Evolutionary conservation across 305 asterid genomes (phyloP).

Genomic region (Caryopteris hybrid): DNA sequence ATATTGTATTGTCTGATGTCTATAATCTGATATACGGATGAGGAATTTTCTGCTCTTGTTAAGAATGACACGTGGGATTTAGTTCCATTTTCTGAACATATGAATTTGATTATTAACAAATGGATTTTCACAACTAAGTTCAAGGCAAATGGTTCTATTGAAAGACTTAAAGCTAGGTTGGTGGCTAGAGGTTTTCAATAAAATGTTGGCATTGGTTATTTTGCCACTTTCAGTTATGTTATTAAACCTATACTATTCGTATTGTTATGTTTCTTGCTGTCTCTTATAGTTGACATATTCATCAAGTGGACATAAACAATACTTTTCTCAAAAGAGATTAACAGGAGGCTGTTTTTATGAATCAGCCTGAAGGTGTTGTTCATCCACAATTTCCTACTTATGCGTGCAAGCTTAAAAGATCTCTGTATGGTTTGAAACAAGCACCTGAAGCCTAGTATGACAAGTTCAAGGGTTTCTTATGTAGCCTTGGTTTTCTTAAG

Average conservation of each 20-base stretch:
- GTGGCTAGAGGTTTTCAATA: background rate
- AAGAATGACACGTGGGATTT: too few relatives aligned
- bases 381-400: too few relatives aligned
- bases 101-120: too few relatives aligned
- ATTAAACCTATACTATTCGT: background rate
- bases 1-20: too few relatives aligned
- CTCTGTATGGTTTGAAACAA: background rate
- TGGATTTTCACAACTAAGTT: too few relatives aligned
- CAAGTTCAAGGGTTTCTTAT: background rate
- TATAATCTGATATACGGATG: too few relatives aligned
- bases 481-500: background rate
- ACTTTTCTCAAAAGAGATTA: background rate
- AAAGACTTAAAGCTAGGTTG: background rate
- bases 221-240: background rate
- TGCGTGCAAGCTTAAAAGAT: background rate
- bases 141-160: too few relatives aligned
- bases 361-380: background rate
- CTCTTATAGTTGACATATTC: background rate
- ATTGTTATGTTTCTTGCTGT: background rate
- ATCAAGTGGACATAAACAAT: background rate
- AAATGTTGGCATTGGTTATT: background rate
- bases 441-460: background rate
- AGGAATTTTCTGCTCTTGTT: too few relatives aligned
- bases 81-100: too few relatives aligned
- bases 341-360: background rate